Evolutionary conservation across 371 early-diverging fungal genomes (phyloP), one percentile per base, ranked within the genome.

Genomic region (Mucor piriformis): DNA sequence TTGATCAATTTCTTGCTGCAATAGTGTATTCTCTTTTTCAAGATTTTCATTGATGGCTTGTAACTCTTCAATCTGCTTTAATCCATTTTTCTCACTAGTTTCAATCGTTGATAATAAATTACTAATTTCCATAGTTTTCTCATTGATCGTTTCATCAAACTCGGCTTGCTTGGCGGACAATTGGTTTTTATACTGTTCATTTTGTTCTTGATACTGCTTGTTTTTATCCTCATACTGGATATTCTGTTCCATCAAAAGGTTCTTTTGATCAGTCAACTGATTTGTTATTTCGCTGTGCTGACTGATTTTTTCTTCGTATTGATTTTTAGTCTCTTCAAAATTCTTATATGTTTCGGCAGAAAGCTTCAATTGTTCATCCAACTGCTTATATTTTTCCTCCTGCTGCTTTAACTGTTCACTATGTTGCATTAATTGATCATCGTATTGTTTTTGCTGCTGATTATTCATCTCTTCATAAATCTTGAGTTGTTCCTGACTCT

Each of bases 1-100:
- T 21, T 48, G 23, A 37, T 67, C 63, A 49, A 67, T 57, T 15
- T 67, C 55, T 37, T 57, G 38, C 18, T 50, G 58, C 32, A 67
- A 44, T 20, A 27, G 20, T 8, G 6, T 8, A 33, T 67, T 67
- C 24, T 60, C 60, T n/a, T 44, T 15, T 42, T 50, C 46, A 43
- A 67, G 54, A 6, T 50, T 33, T 5, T 18, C 44, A 49, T 61
- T 66, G 2, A 61, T 24, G 3, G n/a, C 27, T 21, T 58, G 48
- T 5, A 67, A 37, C 3, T 54, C 46, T 5, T 43, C 24, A 7
- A 58, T 50, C 24, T 53, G 15, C 6, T 40, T 43, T 15, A 23
- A n/a, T 43, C 53, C 18, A 11, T 12, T 20, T 35, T 46, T 50
- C 34, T 54, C 21, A 18, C 48, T 55, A 16, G 50, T 24, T 6